Conservation (phyloP, 306 rosid species). For the Acacia confusa region DNA sequence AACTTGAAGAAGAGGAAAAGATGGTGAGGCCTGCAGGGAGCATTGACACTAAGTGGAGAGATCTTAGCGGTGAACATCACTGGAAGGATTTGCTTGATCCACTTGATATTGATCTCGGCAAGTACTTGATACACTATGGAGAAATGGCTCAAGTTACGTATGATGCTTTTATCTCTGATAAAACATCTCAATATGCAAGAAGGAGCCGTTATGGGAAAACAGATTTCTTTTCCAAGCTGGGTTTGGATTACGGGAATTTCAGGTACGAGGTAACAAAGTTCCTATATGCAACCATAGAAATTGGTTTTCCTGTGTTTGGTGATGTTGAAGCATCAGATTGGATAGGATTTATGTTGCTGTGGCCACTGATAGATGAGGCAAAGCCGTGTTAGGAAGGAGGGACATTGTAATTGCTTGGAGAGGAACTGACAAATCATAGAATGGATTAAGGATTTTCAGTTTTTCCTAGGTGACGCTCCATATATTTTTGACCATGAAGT, state of each 20-base stretch:
- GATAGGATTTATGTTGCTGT: not conserved
- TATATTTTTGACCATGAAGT: conserved; percentile 49
- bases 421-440: not conserved
- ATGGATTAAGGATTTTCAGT: conserved; percentile 7
- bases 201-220: not conserved
- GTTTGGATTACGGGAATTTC: not conserved
- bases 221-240: not conserved
- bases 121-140: not conserved
- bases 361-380: not conserved
- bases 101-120: not conserved
- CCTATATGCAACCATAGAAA: not conserved
- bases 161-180: not conserved
- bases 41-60: not conserved
- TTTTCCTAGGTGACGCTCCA: conserved; percentile 41
- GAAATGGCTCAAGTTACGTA: not conserved
- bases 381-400: not conserved
- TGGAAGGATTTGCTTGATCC: not conserved
- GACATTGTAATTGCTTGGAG: not conserved
- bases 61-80: not conserved
- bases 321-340: not conserved
- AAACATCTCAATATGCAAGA: not conserved
- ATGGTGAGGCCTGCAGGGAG: not conserved
- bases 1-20: not conserved
- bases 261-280: not conserved
- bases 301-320: not conserved